phyloP scores from a whole-genome alignment of 2,329 filamentous ascomycete species.

The Botryotinia globosa region DNA sequence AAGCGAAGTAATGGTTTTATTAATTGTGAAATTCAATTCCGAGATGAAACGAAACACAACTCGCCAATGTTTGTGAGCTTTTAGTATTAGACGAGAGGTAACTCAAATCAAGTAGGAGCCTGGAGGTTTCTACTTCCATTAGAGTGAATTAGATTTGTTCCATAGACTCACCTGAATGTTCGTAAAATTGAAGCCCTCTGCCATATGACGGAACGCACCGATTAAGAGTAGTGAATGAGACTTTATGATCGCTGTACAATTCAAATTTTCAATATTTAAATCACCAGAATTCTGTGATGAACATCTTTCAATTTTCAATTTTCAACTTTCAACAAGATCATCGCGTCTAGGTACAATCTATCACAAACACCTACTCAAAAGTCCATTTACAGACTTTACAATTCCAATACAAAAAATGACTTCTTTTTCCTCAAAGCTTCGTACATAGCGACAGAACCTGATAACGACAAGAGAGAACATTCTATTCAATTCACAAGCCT shows the following conservation, averaged over 20 bases:
- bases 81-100: too few species aligned
- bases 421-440: not conserved
- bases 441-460: not conserved
- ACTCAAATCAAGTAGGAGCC: fast-evolving
- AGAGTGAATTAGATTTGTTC: not conserved
- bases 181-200: not conserved
- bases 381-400: not conserved
- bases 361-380: not conserved
- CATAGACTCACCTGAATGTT: not conserved
- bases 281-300: not conserved
- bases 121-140: not conserved
- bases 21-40: not conserved
- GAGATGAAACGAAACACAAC: not conserved
- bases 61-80: too few species aligned
- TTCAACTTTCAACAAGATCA: not conserved
- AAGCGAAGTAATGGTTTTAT: not conserved
- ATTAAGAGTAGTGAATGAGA: too few species aligned
- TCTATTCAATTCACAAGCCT: not conserved
- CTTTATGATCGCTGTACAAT: not conserved
- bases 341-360: not conserved
- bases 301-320: not conserved
- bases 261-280: not conserved
- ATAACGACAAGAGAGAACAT: not conserved
- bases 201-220: not conserved
- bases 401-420: not conserved